These are phyloP conservation scores for Entomortierella lignicola DNA, from an alignment of 192 early-diverging fungal species.

Conservation along the genomic window DNA sequence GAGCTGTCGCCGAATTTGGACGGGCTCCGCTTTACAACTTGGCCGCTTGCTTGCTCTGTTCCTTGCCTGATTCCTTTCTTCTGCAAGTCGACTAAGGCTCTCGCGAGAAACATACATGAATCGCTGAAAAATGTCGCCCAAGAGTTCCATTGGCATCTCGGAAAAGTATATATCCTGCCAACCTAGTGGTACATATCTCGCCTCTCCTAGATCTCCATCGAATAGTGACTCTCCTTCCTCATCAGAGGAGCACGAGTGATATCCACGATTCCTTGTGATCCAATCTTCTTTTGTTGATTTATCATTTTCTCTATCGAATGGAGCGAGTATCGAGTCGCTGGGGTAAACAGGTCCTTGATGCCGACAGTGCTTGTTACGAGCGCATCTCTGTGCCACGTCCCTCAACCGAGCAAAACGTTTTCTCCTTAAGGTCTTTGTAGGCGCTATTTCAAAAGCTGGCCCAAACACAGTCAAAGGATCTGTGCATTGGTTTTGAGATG, in stretches of 20 bases:
- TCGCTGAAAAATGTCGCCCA: constrained; percentile 11
- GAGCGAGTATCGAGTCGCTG: constrained; percentile 7
- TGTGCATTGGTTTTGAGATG: neutral
- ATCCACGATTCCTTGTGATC: neutral
- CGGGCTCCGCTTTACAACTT: neutral
- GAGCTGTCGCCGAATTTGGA: neutral
- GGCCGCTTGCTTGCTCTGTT: constrained; percentile 1
- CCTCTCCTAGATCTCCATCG: neutral
- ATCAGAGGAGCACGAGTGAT: neutral
- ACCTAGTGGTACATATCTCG: neutral
- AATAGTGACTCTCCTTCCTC: neutral
- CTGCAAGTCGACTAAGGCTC: constrained; percentile 2
- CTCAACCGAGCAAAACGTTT: neutral
- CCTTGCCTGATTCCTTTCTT: constrained; percentile 6
- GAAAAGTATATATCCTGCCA: constrained; percentile 17
- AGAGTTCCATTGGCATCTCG: constrained; percentile 29
- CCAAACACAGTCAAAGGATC: constrained; percentile 8
- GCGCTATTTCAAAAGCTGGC: neutral
- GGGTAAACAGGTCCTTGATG: constrained; percentile 4
- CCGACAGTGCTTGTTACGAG: neutral
- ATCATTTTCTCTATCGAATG: neutral
- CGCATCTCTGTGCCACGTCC: neutral
- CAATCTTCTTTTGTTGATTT: neutral
- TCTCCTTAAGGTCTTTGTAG: neutral
- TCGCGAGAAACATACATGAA: constrained; percentile 12